These are phyloP conservation scores for Zygotorulaspora danielsina DNA, from an alignment of 805 yeast species.

Conservation along the genomic window DNA sequence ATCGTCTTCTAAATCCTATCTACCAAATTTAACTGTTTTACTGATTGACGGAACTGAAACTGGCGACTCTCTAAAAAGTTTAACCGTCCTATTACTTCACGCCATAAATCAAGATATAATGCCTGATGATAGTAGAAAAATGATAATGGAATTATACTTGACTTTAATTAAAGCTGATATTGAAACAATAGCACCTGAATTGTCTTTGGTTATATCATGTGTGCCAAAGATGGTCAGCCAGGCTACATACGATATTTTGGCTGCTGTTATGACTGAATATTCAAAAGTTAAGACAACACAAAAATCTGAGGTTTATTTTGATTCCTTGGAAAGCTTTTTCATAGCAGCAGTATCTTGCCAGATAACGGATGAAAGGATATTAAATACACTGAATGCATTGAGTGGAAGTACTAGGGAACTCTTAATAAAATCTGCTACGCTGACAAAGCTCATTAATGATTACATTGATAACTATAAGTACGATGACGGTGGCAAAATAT, in stretches of 20 bases:
- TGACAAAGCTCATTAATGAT: conserved; percentile 22
- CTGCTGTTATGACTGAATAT: conserved; percentile 34
- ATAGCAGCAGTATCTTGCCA: conserved; percentile 18
- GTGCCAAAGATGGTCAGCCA: conserved; percentile 36
- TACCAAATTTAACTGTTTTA: conserved; percentile 14
- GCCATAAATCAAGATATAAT: conserved; percentile 16
- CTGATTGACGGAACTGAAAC: conserved; percentile 16
- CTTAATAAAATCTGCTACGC: conserved; percentile 15
- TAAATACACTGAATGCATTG: conserved; percentile 31
- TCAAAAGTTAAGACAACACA: conserved; percentile 29
- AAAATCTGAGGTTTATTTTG: conserved; percentile 10
- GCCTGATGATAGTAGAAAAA: conserved; percentile 4
- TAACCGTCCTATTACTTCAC: conserved; percentile 20
- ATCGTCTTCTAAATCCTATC: not conserved
- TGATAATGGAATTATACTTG: conserved; percentile 9
- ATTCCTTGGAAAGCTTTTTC: conserved; percentile 22
- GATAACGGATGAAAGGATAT: conserved; percentile 26
- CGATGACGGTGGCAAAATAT: conserved; percentile 26
- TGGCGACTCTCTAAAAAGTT: conserved; percentile 12
- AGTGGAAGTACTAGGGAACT: not conserved
- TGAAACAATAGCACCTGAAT: conserved; percentile 15
- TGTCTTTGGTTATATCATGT: conserved; percentile 36
- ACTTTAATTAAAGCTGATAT: conserved; percentile 10
- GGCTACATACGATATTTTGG: conserved; percentile 31
- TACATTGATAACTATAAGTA: conserved; percentile 29